A percentile compares a stretch with the other conserved stretches of the same genome.
Conservation (phyloP, 2,329 filamentous ascomycete species). For the Annulohypoxylon truncatum region DNA sequence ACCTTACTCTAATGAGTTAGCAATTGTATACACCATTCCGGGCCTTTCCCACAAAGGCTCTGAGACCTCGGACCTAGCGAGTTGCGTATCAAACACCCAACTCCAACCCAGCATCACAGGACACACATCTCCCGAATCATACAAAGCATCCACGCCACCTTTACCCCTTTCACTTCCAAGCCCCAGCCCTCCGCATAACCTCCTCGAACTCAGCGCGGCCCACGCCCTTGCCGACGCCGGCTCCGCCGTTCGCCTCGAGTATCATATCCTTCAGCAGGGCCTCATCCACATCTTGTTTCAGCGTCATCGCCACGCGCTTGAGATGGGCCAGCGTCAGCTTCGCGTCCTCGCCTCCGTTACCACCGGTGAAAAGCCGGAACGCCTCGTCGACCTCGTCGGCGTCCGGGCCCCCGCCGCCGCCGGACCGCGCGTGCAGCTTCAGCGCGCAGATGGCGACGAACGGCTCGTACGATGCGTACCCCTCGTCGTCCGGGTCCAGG, state of each 20-base stretch:
- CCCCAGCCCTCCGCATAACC: conserved; percentile 85
- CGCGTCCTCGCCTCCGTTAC: conserved; percentile 39
- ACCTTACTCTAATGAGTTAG: conserved; percentile 1
- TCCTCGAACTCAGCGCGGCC: conserved; percentile 83
- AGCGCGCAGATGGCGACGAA: conserved; percentile 92
- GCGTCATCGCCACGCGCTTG: conserved; percentile 78
- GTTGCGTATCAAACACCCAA: neutral
- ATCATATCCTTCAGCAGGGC: conserved; percentile 93
- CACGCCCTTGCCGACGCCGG: conserved; percentile 76
- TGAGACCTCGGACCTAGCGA: neutral
- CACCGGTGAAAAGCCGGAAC: conserved; percentile 80
- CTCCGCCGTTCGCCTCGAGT: conserved; percentile 88
- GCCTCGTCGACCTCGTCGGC: conserved; percentile 81
- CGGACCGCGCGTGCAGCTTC: conserved; percentile 75
- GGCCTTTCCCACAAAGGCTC: neutral
- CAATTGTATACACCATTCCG: neutral
- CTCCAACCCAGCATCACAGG: neutral
- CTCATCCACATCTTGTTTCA: conserved; percentile 88
- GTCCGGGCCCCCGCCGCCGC: conserved; percentile 49
- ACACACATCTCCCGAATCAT: neutral
- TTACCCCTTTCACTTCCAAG: conserved; percentile 71
- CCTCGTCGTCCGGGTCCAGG: conserved; percentile 84
- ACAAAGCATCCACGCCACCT: neutral
- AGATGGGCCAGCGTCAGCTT: conserved; percentile 86
- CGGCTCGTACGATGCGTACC: conserved; percentile 80